These are phyloP conservation scores for Anisodus tanguticus DNA, from an alignment of 257 asterid genomes.

Conservation along the genomic window DNA sequence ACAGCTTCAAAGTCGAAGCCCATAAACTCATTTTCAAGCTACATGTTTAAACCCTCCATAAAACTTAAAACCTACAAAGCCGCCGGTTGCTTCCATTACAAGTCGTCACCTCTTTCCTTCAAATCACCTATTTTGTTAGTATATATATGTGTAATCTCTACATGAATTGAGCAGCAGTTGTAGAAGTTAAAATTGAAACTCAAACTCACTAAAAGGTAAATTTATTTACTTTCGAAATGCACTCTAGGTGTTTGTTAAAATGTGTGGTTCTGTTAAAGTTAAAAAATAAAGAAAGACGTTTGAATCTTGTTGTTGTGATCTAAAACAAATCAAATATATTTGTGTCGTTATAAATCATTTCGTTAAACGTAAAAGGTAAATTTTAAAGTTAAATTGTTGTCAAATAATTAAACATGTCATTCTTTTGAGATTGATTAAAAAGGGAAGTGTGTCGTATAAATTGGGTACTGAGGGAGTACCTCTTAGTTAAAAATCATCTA, in stretches of 20 bases:
- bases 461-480: no score
- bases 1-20: not conserved
- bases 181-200: not conserved
- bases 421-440: no score
- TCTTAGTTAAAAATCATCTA: no score
- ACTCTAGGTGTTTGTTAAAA: slow-evolving; percentile 51
- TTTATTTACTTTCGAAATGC: slow-evolving; percentile 28
- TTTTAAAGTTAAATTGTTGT: no score
- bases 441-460: no score
- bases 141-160: not conserved
- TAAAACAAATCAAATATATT: no score
- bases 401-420: no score
- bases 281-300: no score
- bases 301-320: no score
- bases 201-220: not conserved
- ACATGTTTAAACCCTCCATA: not conserved
- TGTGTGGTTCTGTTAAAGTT: no score
- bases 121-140: not conserved
- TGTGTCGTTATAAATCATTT: no score
- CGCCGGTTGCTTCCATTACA: not conserved
- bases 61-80: not conserved
- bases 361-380: no score
- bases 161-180: not conserved
- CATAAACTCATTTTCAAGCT: not conserved
- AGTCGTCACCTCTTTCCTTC: not conserved